phyloP scores from a whole-genome alignment of 495 filamentous ascomycete genomes.

The Neurospora sp. region DNA sequence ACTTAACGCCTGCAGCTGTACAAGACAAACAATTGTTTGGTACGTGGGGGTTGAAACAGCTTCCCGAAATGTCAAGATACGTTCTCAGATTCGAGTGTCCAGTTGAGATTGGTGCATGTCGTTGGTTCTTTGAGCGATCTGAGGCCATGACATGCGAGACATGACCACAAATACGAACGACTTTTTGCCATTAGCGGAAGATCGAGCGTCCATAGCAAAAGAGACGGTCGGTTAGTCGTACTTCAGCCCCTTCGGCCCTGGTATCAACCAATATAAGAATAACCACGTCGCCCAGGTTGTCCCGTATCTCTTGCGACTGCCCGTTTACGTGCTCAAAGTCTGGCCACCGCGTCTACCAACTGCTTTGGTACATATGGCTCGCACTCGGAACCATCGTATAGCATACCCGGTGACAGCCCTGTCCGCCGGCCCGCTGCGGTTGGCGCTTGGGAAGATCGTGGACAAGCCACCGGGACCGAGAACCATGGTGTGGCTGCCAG shows the following conservation, averaged over 20 bases:
- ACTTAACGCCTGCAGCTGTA: neutral
- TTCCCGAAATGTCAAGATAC: neutral
- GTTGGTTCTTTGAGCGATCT: neutral
- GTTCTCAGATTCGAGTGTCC: neutral
- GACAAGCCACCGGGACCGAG: neutral
- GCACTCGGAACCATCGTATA: neutral
- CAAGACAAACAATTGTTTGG: neutral
- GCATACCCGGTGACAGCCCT: neutral
- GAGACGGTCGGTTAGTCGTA: neutral
- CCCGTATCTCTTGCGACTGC: neutral
- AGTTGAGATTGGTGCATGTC: neutral
- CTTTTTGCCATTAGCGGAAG: neutral
- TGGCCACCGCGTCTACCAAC: neutral
- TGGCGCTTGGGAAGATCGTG: neutral
- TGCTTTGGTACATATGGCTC: neutral
- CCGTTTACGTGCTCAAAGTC: neutral
- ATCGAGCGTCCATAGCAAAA: neutral
- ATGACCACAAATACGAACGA: neutral
- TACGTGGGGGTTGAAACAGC: neutral
- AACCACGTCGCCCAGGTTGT: neutral
- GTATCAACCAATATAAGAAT: neutral
- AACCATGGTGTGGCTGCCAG: neutral
- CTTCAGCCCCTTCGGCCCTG: neutral
- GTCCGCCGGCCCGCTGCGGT: neutral
- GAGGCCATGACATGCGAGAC: neutral